These are phyloP conservation scores for Eucalyptus regnans DNA, from an alignment of 345 rosid species.

Conservation along the genomic window DNA sequence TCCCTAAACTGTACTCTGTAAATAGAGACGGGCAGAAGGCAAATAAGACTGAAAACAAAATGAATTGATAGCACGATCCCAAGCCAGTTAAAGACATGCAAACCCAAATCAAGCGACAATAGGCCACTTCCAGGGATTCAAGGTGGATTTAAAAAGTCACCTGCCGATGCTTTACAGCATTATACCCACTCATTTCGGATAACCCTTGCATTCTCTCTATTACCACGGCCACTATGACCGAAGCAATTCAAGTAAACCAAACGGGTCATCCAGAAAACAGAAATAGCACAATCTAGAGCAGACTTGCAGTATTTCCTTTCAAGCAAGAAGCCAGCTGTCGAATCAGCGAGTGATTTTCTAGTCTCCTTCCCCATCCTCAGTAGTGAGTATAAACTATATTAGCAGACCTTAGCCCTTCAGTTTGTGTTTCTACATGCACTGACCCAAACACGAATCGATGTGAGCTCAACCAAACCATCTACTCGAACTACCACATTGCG, in stretches of 20 bases:
- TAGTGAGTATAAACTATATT: neutral
- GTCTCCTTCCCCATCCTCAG: neutral
- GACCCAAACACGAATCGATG: neutral
- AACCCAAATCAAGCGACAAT: neutral
- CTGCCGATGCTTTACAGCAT: neutral
- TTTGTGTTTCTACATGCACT: neutral
- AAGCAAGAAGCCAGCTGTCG: neutral
- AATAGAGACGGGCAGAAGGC: neutral
- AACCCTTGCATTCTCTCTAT: neutral
- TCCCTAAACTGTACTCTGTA: neutral
- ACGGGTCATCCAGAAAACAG: neutral
- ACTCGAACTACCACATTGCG: neutral
- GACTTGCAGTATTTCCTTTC: neutral
- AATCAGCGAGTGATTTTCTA: neutral
- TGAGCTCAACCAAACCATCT: neutral
- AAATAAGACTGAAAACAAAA: neutral
- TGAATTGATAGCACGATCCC: neutral
- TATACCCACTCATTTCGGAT: neutral
- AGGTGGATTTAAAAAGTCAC: neutral
- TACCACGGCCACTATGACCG: neutral
- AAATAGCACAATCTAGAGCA: neutral
- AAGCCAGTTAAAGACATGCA: neutral
- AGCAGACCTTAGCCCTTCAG: neutral
- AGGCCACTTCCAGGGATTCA: neutral
- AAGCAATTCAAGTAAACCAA: neutral